Evolutionary conservation across 2,329 filamentous ascomycete species (phyloP).

Genomic region (Colletotrichum navitas): DNA sequence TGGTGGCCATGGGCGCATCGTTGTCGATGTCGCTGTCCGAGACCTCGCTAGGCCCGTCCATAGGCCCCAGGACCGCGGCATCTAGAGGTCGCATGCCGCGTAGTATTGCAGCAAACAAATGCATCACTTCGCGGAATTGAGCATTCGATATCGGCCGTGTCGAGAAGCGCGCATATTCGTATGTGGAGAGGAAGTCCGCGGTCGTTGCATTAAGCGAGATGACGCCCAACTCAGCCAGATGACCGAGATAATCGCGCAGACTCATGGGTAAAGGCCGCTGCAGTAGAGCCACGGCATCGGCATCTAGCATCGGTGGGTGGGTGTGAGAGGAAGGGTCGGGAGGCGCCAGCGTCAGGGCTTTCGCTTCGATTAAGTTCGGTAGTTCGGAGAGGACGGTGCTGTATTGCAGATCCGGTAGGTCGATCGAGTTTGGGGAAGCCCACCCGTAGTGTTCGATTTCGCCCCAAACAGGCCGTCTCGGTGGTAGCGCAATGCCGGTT

Average conservation of each 20-base stretch:
- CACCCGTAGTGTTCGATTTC: constrained; percentile 89
- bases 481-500: constrained; percentile 62
- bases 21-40: constrained; percentile 60
- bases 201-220: constrained; percentile 59
- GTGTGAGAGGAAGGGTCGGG: constrained; percentile 57
- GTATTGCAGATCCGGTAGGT: constrained; percentile 87
- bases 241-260: constrained; percentile 81
- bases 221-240: constrained; percentile 77
- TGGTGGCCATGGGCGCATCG: constrained; percentile 59
- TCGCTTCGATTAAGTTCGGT: constrained; percentile 90
- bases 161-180: constrained; percentile 90
- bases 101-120: constrained; percentile 84
- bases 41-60: constrained; percentile 45
- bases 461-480: constrained; percentile 76
- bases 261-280: constrained; percentile 79
- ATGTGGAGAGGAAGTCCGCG: constrained; percentile 77
- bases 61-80: constrained; percentile 60
- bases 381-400: constrained; percentile 84
- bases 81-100: constrained; percentile 78
- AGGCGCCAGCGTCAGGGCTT: constrained; percentile 87
- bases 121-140: constrained; percentile 85
- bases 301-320: constrained; percentile 67
- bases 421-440: constrained; percentile 81
- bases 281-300: constrained; percentile 77
- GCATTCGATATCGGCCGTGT: constrained; percentile 74